Evolutionary conservation across 805 yeast genomes (phyloP), one percentile per base, ranked within the genome.

Genomic region (Dipodascus geniculatus): DNA sequence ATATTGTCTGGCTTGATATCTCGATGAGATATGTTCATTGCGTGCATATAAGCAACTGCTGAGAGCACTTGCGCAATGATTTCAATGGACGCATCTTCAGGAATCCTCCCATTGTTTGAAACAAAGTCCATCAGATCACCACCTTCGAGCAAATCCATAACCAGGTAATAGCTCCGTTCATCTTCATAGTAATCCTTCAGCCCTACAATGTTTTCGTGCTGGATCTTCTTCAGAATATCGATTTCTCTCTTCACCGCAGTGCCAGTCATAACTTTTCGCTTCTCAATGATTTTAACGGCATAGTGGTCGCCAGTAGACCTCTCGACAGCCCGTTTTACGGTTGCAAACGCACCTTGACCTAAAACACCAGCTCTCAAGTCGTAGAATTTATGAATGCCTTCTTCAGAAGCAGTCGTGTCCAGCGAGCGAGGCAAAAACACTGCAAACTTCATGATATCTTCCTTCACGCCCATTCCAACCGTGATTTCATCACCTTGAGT

Each of bases 61-160:
- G 81, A 79, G 44, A 93, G 69, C 1, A 91, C 82, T 68, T 93
- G 99, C 58, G 80, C 79, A 1, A 95, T 78, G 23, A 93, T 87
- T 56, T 87, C 96, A 60, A 85, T 82, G 6, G 90, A 86, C 2
- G 95, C 93, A 50, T 81, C 89, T 67, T 93, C 99, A 14, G 91
- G 91, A 19, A 93, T 85, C 0, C 69, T 60, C 1, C 97, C 97
- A 68, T 87, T 85, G 1, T 89, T 87, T 0, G 95, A 91, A 1
- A 91, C 95, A 69, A 87, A 90, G 71, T 93, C 99, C 99, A 93
- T 93, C 52, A 93, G 72, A 67, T 93, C 99, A 23, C 99, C 99
- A 16, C 97, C 97, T 1, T 95, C 83, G 23, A 93, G 95, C 62
- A 83, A 86, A 64, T 93, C 99, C 97, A 93, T 91, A 4, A 93